Evolutionary conservation across 495 filamentous ascomycete genomes (phyloP).

Genomic region (Darksidea phi): DNA sequence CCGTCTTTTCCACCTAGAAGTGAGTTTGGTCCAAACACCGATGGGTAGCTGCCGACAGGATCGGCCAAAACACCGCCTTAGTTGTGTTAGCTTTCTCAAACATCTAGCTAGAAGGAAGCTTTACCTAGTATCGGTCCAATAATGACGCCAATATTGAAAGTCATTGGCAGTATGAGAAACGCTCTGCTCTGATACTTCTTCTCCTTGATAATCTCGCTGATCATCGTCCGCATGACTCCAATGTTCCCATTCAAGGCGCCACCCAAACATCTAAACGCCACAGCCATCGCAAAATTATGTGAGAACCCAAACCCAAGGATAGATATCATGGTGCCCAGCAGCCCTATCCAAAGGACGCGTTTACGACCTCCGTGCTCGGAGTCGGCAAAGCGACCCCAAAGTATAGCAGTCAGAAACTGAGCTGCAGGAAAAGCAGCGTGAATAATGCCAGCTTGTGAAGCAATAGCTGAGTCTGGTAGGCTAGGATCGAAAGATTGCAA

Average conservation of each 20-base stretch:
- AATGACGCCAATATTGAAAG: constrained; percentile 77
- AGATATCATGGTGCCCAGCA: constrained; percentile 68
- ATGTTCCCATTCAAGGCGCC: constrained; percentile 76
- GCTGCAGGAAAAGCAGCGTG: constrained; percentile 78
- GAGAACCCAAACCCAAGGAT: constrained; percentile 81
- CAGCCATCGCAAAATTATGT: constrained; percentile 66
- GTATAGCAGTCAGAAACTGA: constrained; percentile 81
- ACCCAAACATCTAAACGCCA: constrained; percentile 70
- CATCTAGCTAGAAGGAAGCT: background rate
- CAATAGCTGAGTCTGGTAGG: constrained; percentile 52
- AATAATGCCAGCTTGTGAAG: constrained; percentile 74
- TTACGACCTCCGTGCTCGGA: constrained; percentile 68
- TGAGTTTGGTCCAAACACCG: constrained; percentile 61
- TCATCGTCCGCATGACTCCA: constrained; percentile 78
- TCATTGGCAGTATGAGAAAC: constrained; percentile 78
- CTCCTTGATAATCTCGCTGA: constrained; percentile 74
- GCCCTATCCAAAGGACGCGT: constrained; percentile 72
- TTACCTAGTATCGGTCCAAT: constrained; percentile 54
- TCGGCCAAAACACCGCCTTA: constrained; percentile 72
- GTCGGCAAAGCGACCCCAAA: constrained; percentile 78
- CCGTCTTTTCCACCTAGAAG: constrained; percentile 52
- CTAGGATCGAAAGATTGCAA: constrained; percentile 52
- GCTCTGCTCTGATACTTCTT: constrained; percentile 67
- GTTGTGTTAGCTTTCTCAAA: constrained; percentile 45
- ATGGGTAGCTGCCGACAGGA: constrained; percentile 62